phyloP scores from a whole-genome alignment of 345 rosid species.

The Arabis hirsuta region DNA sequence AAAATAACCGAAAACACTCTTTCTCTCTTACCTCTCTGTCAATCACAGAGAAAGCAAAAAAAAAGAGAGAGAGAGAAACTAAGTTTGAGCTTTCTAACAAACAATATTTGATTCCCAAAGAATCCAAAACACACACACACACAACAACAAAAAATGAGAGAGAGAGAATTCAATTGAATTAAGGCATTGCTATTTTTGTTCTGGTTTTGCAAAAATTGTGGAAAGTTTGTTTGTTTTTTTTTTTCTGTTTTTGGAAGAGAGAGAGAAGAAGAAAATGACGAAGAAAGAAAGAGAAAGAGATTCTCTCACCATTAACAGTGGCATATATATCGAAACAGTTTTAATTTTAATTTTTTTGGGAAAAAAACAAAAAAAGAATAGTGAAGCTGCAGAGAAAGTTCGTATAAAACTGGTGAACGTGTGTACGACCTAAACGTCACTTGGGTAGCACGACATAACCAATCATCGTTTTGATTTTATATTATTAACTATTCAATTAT shows the following conservation, averaged over 20 bases:
- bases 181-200: constrained; percentile 34
- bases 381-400: constrained; percentile 38
- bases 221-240: constrained; percentile 28
- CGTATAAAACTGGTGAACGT: constrained; percentile 33
- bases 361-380: neutral
- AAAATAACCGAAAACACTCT: constrained; percentile 25
- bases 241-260: constrained; percentile 13
- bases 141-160: neutral
- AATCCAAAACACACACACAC: neutral
- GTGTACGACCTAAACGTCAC: constrained; percentile 37
- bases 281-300: constrained; percentile 16
- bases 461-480: constrained; percentile 25
- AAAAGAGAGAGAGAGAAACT: constrained; percentile 19
- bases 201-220: constrained; percentile 18
- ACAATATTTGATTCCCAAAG: constrained; percentile 18
- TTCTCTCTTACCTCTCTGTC: constrained; percentile 40
- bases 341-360: neutral
- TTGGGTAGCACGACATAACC: constrained; percentile 40
- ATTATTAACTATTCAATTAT: constrained; percentile 1
- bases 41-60: constrained; percentile 25
- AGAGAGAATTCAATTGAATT: constrained; percentile 20
- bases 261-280: neutral
- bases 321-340: neutral
- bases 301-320: constrained; percentile 28
- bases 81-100: constrained; percentile 24